Base-by-base conservation (phyloP, 2,329 filamentous ascomycete genomes). In the Teratosphaeriaceae sp. region DNA sequence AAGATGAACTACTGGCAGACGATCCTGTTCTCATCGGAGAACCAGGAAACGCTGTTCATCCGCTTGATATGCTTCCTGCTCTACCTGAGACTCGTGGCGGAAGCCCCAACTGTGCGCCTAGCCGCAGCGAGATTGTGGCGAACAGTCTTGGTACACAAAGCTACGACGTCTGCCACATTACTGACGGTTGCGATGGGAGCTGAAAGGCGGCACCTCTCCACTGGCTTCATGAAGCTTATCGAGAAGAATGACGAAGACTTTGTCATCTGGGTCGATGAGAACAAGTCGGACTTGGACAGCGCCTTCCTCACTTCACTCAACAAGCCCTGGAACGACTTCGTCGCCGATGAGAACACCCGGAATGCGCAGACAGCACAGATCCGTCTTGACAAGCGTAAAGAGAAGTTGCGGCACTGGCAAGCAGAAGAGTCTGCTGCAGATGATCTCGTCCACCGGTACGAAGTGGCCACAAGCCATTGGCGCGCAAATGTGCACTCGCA, bases 1-100 rank as follows among this genome's bases (percentile, higher is more conserved):
- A 90, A 88, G 59, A 79, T 98, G 55, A 80, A 87, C 0, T 97
- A 96, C 63, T 98, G 92, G 92, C 92, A 97, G 62, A 88, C 87
- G 16, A 85, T 95, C 15, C 80, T 98, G 13, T 71, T 98, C 13
- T 82, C 82, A 2, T 80, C 83, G 3, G 79, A 92, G 13, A 84
- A 85, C 2, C 73, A 78, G 5, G 88, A 95, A 34, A 79, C 85
- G n/a, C 82, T 87, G 8, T 85, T 86, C 57, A 76, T 96, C 56
- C 84, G 84, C 50, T 74, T 96, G 24, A 78, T 97, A 31, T 96
- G 88, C 73, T 97, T 95, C 57, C 80, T 96, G 47, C 78, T 98
- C 2, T 98, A 97, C 61, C 82, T 82, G 6, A 94, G 94, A 61
- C 72, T 97, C 26, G 80, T 92, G 6, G 88, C 88, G 42, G 69